Evolutionary conservation across 2,329 filamentous ascomycete species (phyloP), one percentile per base, ranked within the genome.

Genomic region (Lasiodiplodia gonubiensis): DNA sequence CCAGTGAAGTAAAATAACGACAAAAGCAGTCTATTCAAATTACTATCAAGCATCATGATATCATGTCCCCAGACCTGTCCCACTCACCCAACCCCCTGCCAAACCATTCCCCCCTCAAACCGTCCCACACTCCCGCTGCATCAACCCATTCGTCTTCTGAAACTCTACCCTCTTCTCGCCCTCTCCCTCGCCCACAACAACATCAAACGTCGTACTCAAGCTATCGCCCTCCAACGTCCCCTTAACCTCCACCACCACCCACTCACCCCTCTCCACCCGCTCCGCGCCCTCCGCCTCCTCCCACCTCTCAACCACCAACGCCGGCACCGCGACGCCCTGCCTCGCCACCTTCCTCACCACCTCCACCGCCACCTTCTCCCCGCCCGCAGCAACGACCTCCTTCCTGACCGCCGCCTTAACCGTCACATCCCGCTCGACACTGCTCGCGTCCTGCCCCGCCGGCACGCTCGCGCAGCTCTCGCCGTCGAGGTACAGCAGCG

Each of bases 191-290:
- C 65, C 65, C 14, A 51, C 27, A 2, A 60, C 42, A 8, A 67
- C 55, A 35, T 67, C 65, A 46, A 67, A 63, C 39, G 65, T 63
- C 21, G 65, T 67, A 6, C 57, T 63, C 33, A 18, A 37, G 11
- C 65, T 54, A 6, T 46, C 30, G 18, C 11, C n/a, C 27, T 30
- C 35, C 42, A 42, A 23, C 46, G 39, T 1, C 14, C 30, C 42
- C 42, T 6, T 30, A 1, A 42, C 57, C 25, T 42, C 7, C 0
- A 67, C 27, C 0, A 49, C 8, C 4, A 63, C 46, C 59, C 59
- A 63, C 27, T 67, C 57, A 1, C 55, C 64, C n/a, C 21, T 27
- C 42, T 37, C 55, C 53, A 52, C 35, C 23, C 37, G 18, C 14
- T 7, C 30, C 42, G 5, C 53, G 5, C 18, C 39, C 37, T 42